Evolutionary conservation across 768 basidiomycete species (phyloP), one percentile per base, ranked within the genome.

Genomic region (Boletus reticuloceps): DNA sequence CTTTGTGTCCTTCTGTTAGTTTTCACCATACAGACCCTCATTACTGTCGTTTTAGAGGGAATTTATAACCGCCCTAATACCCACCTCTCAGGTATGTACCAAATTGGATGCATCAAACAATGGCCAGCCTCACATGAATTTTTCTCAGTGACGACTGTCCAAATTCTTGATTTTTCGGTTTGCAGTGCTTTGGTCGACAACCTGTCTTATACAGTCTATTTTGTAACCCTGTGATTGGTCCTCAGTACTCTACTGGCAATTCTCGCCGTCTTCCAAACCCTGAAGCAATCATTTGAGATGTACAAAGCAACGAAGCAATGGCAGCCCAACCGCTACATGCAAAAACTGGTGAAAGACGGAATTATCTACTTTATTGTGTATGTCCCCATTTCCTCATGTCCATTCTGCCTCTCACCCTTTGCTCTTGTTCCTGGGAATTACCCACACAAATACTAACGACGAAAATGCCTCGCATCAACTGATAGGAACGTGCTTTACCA

Each of bases 381-480:
- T 11, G 46, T 47, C 10, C 25, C 10, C 5, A 4, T 17, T n/a
- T 9, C 27, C 27, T 29, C 27, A 0, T 19, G 5, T 29, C 1
- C 4, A 13, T 36, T 14, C 1, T 14, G 34, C 34, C 34, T 36
- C 25, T 25, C 25, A 6, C 6, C 25, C 5, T 25, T 25, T 25
- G 25, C 34, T 29, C 27, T 29, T 29, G 8, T 29, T 36, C 34
- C 34, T 36, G 5, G 12, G 11, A 14, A 5, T 36, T 14, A 34
- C 34, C 34, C 2, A 12, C 4, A 13, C 13, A 1, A 5, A 5
- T 14, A 14, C 34, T 11, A 42, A 79, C 74, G 40, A 78, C 45
- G 31, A 79, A 74, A 9, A 73, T 67, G 46, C 71, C 69, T 12
- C 69, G 63, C 25, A 68, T 0, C 12, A 11, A 34, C 12, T 34